Evolutionary conservation across 345 rosid genomes (phyloP).

Genomic region (Salix exigua): DNA sequence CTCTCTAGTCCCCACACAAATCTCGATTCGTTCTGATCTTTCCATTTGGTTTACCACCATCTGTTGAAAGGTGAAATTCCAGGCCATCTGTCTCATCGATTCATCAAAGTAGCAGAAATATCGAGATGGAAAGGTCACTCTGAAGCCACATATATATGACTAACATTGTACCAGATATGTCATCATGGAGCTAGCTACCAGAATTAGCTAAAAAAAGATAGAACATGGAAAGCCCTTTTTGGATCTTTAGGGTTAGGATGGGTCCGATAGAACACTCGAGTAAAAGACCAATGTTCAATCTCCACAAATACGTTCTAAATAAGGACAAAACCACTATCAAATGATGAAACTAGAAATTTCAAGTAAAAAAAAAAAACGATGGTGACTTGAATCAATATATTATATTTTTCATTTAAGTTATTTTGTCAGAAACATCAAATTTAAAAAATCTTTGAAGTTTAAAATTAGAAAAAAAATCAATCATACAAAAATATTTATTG

Average conservation of each 20-base stretch:
- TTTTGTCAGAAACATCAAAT: too few relatives aligned
- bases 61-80: not conserved
- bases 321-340: too few relatives aligned
- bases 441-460: fast-evolving
- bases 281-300: too few relatives aligned
- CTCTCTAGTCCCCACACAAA: constrained; percentile 17
- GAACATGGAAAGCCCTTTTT: not conserved
- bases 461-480: too few relatives aligned
- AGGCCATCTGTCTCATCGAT: constrained; percentile 7
- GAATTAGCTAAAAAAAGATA: not conserved
- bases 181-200: not conserved
- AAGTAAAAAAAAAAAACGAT: too few relatives aligned
- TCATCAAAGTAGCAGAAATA: not conserved
- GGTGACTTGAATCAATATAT: too few relatives aligned
- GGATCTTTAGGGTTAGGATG: not conserved
- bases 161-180: not conserved
- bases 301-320: too few relatives aligned
- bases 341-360: too few relatives aligned
- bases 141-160: not conserved
- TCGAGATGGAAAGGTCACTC: not conserved
- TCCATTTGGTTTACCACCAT: not conserved
- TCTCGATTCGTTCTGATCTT: not conserved
- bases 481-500: too few relatives aligned
- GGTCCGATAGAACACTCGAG: not conserved
- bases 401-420: too few relatives aligned